A percentile compares a stretch with the other conserved stretches of the same genome.
Evolutionary conservation across 1,284 basidiomycete species (phyloP).

Genomic region (Cystobasidium slooffiae): DNA sequence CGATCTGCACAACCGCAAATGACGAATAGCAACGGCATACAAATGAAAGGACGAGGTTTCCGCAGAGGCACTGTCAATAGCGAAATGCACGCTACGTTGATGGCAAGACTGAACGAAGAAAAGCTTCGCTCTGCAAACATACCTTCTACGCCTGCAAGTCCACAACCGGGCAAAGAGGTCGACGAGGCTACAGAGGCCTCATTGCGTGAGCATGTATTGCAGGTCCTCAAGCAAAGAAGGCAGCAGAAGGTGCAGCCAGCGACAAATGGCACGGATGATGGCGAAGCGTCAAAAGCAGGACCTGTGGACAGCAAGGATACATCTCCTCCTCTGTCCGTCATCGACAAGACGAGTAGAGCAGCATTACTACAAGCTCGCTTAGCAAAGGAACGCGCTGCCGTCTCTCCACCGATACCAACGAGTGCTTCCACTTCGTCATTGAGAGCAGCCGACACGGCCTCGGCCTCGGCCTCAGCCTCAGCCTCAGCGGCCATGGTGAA

Average conservation of each 20-base stretch:
- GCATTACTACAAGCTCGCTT: too few relatives aligned
- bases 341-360: too few relatives aligned
- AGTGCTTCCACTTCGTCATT: too few relatives aligned
- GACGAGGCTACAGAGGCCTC: constrained; percentile 28
- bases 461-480: too few relatives aligned
- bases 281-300: not conserved
- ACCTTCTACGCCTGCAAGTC: not conserved
- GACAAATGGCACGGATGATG: not conserved
- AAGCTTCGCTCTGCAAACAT: not conserved
- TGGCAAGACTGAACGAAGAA: constrained; percentile 18
- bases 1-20: not conserved
- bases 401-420: too few relatives aligned
- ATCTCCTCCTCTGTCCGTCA: too few relatives aligned
- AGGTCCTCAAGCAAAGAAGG: constrained; percentile 23
- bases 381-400: too few relatives aligned
- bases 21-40: not conserved
- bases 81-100: constrained; percentile 23
- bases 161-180: not conserved
- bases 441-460: too few relatives aligned
- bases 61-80: constrained; percentile 9
- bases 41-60: constrained; percentile 23
- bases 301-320: not conserved
- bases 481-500: too few relatives aligned
- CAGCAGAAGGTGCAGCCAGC: not conserved
- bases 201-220: constrained; percentile 23